A percentile compares a stretch with the other conserved stretches of the same genome.
phyloP scores from a whole-genome alignment of 257 asterid species.

The Sherardia arvensis region DNA sequence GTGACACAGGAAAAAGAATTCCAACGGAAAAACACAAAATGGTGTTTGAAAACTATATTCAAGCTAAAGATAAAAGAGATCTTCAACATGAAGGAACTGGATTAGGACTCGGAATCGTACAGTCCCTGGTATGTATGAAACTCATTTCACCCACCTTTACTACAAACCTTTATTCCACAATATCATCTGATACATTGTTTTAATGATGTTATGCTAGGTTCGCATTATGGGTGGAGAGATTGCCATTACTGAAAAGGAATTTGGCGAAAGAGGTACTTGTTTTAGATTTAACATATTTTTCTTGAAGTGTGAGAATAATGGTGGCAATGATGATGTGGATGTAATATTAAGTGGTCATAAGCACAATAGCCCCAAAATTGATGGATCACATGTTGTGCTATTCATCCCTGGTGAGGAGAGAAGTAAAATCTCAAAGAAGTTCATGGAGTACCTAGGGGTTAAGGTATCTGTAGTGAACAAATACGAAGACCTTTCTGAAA shows the following conservation, averaged over 20 bases:
- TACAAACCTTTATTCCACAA: not conserved
- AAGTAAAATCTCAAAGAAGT: conserved; percentile 26
- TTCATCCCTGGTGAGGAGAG: conserved; percentile 40
- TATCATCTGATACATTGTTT: not conserved
- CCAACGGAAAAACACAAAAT: conserved; percentile 54
- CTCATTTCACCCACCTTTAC: not conserved
- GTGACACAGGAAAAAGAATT: conserved; percentile 76
- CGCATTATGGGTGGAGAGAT: no score
- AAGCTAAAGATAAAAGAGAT: conserved; percentile 59
- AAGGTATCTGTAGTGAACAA: no score
- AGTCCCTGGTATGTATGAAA: conserved; percentile 44
- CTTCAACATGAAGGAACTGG: conserved; percentile 94
- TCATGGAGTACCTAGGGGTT: no score
- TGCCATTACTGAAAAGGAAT: no score
- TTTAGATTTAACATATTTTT: no score
- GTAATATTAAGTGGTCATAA: conserved; percentile 15
- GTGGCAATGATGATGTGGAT: conserved; percentile 18
- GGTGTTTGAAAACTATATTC: conserved; percentile 79
- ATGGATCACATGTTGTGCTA: conserved; percentile 43
- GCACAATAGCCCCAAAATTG: conserved; percentile 23
- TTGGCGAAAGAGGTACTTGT: no score
- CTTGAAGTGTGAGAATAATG: no score
- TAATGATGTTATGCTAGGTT: conserved; percentile 10
- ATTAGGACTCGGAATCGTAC: conserved; percentile 82
- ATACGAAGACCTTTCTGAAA: no score